Percentiles rank a stretch among this genome's conserved stretches.
Evolutionary conservation across 2,329 filamentous ascomycete species (phyloP).

Genomic region (Fusarium pilosicola): DNA sequence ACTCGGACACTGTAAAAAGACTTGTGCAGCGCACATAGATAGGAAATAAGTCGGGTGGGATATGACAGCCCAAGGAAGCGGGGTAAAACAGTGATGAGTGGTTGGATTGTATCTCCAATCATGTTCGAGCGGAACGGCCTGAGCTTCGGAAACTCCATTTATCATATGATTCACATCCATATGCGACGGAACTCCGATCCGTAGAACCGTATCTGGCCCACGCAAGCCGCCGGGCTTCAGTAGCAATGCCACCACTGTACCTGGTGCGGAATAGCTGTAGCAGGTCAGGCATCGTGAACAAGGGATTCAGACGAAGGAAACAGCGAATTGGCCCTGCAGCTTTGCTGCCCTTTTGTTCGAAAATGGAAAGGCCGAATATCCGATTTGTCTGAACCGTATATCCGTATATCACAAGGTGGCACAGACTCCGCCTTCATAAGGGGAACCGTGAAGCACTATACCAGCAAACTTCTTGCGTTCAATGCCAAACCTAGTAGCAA

Average conservation of each 20-base stretch:
- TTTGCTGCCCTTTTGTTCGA: not conserved
- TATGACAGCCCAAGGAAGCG: not conserved
- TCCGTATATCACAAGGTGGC: not conserved
- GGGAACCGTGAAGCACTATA: not conserved
- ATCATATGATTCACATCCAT: not conserved
- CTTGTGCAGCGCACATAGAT: not conserved
- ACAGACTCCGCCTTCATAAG: not conserved
- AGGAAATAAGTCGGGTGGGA: not conserved
- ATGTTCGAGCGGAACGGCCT: not conserved
- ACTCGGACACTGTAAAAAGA: rapidly evolving
- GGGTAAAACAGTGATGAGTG: not conserved
- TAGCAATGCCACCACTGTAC: not conserved
- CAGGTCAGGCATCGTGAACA: not conserved
- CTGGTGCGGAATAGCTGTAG: not conserved
- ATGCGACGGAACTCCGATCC: not conserved
- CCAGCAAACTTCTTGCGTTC: not conserved
- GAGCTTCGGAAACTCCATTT: not conserved
- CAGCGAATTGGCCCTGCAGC: not conserved
- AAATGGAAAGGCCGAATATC: not conserved
- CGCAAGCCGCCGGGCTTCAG: not conserved
- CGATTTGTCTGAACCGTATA: not conserved
- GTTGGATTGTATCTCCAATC: not conserved
- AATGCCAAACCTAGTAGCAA: not conserved
- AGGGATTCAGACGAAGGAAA: not conserved
- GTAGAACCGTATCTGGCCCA: not conserved